These are phyloP conservation scores for Metarhizium sp. DNA, from an alignment of 2,329 filamentous ascomycete genomes.

Conservation along the genomic window DNA sequence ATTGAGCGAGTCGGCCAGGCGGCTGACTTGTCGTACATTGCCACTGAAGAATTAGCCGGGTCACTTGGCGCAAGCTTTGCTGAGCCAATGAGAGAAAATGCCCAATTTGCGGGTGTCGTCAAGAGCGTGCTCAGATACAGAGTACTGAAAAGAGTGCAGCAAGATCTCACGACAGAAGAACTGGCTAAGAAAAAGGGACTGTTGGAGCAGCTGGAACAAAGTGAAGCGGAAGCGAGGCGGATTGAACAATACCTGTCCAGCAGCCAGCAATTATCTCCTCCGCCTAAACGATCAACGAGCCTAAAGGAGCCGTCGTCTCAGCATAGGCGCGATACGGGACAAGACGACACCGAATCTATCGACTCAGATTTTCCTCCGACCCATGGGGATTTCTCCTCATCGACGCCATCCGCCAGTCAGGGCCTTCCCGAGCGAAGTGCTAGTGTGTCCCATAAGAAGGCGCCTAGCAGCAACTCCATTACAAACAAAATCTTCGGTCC, in stretches of 20 bases:
- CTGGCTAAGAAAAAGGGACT: constrained; percentile 75
- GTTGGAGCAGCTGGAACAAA: constrained; percentile 83
- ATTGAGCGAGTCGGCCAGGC: constrained; percentile 94
- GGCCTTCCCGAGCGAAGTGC: constrained; percentile 50
- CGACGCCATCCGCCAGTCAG: constrained; percentile 65
- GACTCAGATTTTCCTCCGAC: constrained; percentile 94
- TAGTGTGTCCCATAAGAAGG: constrained; percentile 60
- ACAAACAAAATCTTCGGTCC: constrained; percentile 91
- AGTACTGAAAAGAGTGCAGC: constrained; percentile 87
- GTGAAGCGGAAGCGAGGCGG: constrained; percentile 83
- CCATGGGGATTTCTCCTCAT: constrained; percentile 57
- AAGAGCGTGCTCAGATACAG: constrained; percentile 80
- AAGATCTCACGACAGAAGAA: constrained; percentile 94
- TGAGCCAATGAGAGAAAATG: constrained; percentile 95
- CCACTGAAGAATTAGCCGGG: constrained; percentile 81
- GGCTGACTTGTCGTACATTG: constrained; percentile 91
- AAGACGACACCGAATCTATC: constrained; percentile 78
- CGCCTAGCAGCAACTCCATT: constrained; percentile 78
- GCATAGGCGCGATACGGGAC: constrained; percentile 45
- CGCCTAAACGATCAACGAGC: constrained; percentile 56
- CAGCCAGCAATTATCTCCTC: constrained; percentile 54
- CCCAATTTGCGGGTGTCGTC: constrained; percentile 93
- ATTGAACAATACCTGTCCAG: constrained; percentile 87
- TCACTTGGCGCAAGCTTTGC: constrained; percentile 90
- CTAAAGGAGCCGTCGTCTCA: constrained; percentile 40